Conservation (phyloP, 2,329 filamentous ascomycete genomes). For the Penicillium oxalicum region DNA sequence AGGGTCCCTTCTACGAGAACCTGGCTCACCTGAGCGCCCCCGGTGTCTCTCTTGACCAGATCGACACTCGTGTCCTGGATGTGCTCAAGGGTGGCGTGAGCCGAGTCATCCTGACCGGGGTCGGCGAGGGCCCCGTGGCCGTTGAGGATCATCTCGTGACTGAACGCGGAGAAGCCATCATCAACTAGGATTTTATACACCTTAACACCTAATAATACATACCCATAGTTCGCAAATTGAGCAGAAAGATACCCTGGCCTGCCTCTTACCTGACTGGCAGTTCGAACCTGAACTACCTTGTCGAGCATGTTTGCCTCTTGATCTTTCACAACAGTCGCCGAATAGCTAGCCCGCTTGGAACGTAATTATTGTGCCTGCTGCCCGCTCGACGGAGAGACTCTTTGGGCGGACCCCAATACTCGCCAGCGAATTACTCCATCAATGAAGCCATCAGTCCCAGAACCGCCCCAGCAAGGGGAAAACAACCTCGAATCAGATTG, state of each 20-base stretch:
- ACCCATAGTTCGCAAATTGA: constrained; percentile 7
- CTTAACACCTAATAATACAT: constrained; percentile 11
- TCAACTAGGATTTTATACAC: constrained; percentile 12
- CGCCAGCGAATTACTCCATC: not conserved
- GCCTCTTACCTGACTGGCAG: too few species aligned
- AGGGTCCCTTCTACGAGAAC: constrained; percentile 53
- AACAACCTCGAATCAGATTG: constrained; percentile 16
- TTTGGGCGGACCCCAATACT: not conserved
- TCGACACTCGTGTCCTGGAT: constrained; percentile 49
- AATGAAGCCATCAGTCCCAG: constrained; percentile 13
- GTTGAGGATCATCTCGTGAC: constrained; percentile 71
- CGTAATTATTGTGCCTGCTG: too few species aligned
- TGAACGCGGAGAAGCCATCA: constrained; percentile 53
- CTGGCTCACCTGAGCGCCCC: constrained; percentile 46
- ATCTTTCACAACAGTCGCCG: too few species aligned
- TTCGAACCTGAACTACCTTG: too few species aligned
- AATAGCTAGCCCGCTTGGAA: too few species aligned
- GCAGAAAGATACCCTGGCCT: constrained; percentile 20
- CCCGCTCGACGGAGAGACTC: too few species aligned
- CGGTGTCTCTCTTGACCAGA: constrained; percentile 57
- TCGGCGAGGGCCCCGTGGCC: constrained; percentile 81
- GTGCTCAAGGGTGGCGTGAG: constrained; percentile 73
- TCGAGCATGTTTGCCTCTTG: too few species aligned
- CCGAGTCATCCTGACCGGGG: constrained; percentile 82
- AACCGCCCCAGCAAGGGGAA: constrained; percentile 17